These are phyloP conservation scores for Nannizzia gypsea DNA, from an alignment of 2,329 filamentous ascomycete genomes.

Conservation along the genomic window DNA sequence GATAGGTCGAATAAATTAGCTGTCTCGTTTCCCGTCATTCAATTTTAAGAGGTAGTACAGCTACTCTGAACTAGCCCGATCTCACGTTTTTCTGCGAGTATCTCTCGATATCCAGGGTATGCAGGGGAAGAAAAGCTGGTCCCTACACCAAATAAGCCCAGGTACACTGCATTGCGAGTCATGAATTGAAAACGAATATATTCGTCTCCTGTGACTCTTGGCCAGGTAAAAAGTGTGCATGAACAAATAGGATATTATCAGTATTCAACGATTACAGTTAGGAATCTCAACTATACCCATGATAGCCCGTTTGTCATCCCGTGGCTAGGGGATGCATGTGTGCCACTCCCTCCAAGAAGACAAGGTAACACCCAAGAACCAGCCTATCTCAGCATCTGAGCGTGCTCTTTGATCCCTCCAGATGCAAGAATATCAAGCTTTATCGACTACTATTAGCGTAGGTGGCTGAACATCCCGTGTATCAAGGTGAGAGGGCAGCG, in stretches of 20 bases:
- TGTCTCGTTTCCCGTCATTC: not conserved
- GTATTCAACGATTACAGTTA: not conserved
- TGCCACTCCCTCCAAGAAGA: slow-evolving; percentile 44
- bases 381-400: slow-evolving; percentile 35
- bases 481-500: not conserved
- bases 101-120: not conserved
- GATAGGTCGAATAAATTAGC: not conserved
- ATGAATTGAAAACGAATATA: no score
- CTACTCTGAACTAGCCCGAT: not conserved
- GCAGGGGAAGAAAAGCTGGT: not conserved
- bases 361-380: slow-evolving; percentile 39
- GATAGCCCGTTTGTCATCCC: slow-evolving; percentile 44
- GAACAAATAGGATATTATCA: not conserved
- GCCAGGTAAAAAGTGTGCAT: not conserved
- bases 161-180: not conserved
- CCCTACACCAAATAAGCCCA: not conserved
- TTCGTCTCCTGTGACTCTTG: not conserved
- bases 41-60: not conserved
- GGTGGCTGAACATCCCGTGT: slow-evolving; percentile 33
- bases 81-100: not conserved
- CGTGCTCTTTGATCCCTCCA: slow-evolving; percentile 43
- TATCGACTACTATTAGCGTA: slow-evolving; percentile 42
- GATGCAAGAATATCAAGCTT: slow-evolving; percentile 45
- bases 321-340: slow-evolving; percentile 50
- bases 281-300: slow-evolving; percentile 19